A percentile compares a stretch with the other conserved stretches of the same genome.
These are phyloP conservation scores for Penicillium vulpinum DNA, from an alignment of 2,329 filamentous ascomycete species.

Conservation along the genomic window DNA sequence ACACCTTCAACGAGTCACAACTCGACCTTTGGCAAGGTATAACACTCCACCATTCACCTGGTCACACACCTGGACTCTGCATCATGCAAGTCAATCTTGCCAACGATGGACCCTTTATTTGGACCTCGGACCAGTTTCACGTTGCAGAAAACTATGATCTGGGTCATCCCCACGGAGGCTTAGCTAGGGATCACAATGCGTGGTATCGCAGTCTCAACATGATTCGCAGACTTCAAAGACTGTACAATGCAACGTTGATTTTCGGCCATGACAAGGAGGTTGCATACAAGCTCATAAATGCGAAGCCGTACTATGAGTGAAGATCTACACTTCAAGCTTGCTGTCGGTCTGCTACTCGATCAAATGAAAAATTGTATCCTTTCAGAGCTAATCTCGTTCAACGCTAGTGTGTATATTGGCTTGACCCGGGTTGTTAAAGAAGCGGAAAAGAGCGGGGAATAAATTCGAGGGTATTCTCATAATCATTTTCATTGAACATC, in stretches of 20 bases:
- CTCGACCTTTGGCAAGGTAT: conserved; percentile 46
- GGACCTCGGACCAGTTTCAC: conserved; percentile 45
- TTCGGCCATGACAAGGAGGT: conserved; percentile 33
- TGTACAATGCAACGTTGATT: conserved; percentile 33
- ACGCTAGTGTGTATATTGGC: not conserved
- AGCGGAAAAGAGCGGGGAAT: not conserved
- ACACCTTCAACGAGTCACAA: conserved; percentile 42
- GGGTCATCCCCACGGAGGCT: conserved; percentile 38
- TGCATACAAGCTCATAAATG: not conserved
- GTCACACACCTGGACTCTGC: conserved; percentile 40
- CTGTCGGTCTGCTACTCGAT: not conserved
- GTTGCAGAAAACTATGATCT: conserved; percentile 42
- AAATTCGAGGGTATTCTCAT: too few species aligned
- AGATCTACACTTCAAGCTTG: not conserved
- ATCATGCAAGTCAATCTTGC: conserved; percentile 41
- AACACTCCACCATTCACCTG: conserved; percentile 37
- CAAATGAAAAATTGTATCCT: not conserved
- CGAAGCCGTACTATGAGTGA: conserved; percentile 1
- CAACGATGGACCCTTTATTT: conserved; percentile 42
- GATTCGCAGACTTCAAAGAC: conserved; percentile 33
- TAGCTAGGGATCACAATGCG: conserved; percentile 39
- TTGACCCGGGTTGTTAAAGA: not conserved
- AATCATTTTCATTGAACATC: not conserved
- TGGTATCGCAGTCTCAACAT: conserved; percentile 35
- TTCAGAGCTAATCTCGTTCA: not conserved